These are phyloP conservation scores for Schizophyllum commune DNA, from an alignment of 1,284 basidiomycete genomes.

Conservation along the genomic window DNA sequence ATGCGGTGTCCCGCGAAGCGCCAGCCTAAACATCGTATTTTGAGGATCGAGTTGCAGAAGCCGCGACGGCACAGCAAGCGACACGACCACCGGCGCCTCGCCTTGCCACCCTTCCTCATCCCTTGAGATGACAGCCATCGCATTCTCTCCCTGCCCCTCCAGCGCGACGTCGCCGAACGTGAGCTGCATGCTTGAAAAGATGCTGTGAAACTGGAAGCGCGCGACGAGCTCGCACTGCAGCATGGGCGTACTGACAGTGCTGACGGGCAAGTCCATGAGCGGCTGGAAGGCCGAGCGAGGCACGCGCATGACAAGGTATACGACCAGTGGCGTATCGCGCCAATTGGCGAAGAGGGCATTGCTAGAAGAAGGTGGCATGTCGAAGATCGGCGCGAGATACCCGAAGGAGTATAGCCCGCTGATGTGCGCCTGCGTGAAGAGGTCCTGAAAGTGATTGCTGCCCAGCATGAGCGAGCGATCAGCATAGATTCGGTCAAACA, in stretches of 20 bases:
- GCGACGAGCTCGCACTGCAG: constrained; percentile 23
- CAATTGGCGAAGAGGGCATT: constrained; percentile 20
- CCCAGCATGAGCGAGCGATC: constrained; percentile 22
- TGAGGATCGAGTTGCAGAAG: constrained; percentile 21
- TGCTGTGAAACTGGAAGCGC: constrained; percentile 14
- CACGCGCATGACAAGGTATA: constrained; percentile 25
- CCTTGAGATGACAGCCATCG: constrained; percentile 22
- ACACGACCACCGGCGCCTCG: constrained; percentile 23
- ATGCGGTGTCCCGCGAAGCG: neutral
- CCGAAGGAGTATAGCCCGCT: constrained; percentile 21
- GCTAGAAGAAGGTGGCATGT: neutral
- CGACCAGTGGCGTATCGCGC: constrained; percentile 21
- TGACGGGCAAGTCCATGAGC: constrained; percentile 12
- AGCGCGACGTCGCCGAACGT: constrained; percentile 23
- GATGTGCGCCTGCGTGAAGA: constrained; percentile 24
- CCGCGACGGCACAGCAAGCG: constrained; percentile 23
- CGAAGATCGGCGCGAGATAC: constrained; percentile 5
- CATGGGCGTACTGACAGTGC: constrained; percentile 19
- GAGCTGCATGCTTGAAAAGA: constrained; percentile 22
- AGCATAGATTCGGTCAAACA: neutral
- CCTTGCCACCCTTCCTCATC: constrained; percentile 25
- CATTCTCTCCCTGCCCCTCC: constrained; percentile 16
- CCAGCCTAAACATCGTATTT: neutral
- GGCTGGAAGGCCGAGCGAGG: constrained; percentile 22
- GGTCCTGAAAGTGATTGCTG: constrained; percentile 23